phyloP scores from a whole-genome alignment of 2,329 filamentous ascomycete genomes.

The Colletotrichum noveboracense region DNA sequence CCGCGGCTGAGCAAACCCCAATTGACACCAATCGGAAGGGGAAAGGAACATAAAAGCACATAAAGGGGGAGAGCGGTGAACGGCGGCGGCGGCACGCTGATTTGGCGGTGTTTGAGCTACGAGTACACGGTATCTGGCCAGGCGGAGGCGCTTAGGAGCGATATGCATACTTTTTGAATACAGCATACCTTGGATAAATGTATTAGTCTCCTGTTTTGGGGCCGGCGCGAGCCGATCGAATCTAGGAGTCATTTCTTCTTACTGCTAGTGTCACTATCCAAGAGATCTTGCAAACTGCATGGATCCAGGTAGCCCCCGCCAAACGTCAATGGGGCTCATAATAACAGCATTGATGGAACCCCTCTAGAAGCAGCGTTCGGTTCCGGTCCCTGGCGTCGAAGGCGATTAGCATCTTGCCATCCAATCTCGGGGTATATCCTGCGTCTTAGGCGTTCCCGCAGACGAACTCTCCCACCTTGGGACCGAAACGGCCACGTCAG shows the following conservation, averaged over 20 bases:
- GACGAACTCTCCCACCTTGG: not conserved
- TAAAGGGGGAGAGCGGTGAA: not conserved
- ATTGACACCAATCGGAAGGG: not conserved
- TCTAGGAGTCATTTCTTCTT: not conserved
- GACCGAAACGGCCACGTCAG: not conserved
- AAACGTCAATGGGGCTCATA: not conserved
- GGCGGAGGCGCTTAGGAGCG: conserved; percentile 16
- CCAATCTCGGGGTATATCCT: not conserved
- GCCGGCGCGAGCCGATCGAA: conserved; percentile 10
- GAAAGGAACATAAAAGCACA: not conserved
- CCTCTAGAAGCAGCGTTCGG: not conserved
- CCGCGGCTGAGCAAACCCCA: conserved; percentile 47
- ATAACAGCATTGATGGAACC: not conserved
- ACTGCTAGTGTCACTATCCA: not conserved
- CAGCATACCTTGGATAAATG: conserved; percentile 19
- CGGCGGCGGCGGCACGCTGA: not conserved
- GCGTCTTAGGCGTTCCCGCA: not conserved
- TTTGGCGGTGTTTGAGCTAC: conserved; percentile 4
- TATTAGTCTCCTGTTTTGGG: not conserved
- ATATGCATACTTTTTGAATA: conserved; percentile 16
- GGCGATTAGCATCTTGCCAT: not conserved
- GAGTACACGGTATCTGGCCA: conserved; percentile 20
- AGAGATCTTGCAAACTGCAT: accelerated
- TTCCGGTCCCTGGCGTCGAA: not conserved
- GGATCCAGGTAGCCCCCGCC: not conserved